A percentile compares a stretch with the other conserved stretches of the same genome.
These are phyloP conservation scores for Akanthomyces muscarius DNA, from an alignment of 2,329 filamentous ascomycete genomes.

Conservation along the genomic window DNA sequence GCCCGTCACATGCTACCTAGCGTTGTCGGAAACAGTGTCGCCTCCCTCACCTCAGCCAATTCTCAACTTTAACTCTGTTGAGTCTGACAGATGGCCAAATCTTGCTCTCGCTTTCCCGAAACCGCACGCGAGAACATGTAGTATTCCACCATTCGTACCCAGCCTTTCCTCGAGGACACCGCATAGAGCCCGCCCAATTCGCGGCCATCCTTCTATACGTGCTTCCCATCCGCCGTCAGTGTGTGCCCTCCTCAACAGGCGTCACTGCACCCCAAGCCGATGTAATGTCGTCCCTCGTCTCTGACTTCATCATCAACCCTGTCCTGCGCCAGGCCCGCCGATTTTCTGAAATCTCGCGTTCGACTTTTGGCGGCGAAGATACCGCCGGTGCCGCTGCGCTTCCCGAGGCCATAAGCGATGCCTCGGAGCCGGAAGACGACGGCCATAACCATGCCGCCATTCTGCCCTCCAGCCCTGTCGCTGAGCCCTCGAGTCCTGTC, in stretches of 20 bases:
- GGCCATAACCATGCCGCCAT: background rate
- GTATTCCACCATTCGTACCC: background rate
- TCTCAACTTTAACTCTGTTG: background rate
- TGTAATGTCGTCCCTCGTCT: constrained; percentile 59
- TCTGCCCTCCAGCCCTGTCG: background rate
- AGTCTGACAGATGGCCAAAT: background rate
- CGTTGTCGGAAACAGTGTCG: background rate
- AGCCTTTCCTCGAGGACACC: constrained; percentile 6
- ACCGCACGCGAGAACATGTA: constrained; percentile 9
- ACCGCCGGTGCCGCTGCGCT: constrained; percentile 25
- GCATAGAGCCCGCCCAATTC: constrained; percentile 2
- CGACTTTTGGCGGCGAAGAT: constrained; percentile 35
- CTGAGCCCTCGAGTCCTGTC: background rate
- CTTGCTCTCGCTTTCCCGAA: background rate
- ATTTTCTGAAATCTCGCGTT: constrained; percentile 50
- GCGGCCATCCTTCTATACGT: constrained; percentile 1
- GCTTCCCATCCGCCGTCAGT: background rate
- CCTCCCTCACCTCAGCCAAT: constrained; percentile 3
- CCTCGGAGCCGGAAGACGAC: constrained; percentile 20
- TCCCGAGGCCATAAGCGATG: constrained; percentile 27
- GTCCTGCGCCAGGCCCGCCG: constrained; percentile 63
- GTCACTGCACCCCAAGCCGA: constrained; percentile 13
- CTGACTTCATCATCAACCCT: constrained; percentile 63
- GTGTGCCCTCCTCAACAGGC: background rate
- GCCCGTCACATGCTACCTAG: constrained; percentile 8